phyloP scores from a whole-genome alignment of 306 rosid genomes.

The Pyrus communis region DNA sequence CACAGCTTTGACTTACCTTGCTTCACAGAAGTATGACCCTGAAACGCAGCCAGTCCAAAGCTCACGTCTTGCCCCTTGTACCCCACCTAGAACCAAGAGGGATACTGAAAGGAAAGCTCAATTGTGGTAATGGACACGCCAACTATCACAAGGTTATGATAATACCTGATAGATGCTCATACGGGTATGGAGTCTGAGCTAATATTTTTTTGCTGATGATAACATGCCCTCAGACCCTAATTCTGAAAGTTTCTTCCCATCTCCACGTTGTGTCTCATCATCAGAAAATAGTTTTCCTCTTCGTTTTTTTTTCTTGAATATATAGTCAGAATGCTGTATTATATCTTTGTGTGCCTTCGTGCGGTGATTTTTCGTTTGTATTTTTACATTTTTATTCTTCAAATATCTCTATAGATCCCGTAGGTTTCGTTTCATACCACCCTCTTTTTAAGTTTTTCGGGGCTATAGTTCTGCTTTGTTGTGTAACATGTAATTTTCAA shows the following conservation, averaged over 20 bases:
- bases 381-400: not conserved
- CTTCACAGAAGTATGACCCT: constrained; percentile 56
- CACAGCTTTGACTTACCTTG: constrained; percentile 84
- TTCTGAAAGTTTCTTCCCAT: not conserved
- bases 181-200: not conserved
- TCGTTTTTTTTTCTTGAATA: not conserved
- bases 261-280: constrained; percentile 4
- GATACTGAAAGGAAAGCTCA: constrained; percentile 33
- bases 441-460: not conserved
- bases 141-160: not conserved
- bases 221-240: not conserved
- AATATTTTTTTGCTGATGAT: not conserved
- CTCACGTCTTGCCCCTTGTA: constrained; percentile 46
- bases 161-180: not conserved
- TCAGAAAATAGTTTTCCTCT: not conserved
- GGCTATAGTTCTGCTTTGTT: constrained; percentile 14
- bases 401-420: not conserved
- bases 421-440: not conserved
- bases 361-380: not conserved
- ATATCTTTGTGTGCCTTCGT: not conserved
- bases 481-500: not conserved
- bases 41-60: constrained; percentile 42
- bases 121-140: constrained; percentile 23
- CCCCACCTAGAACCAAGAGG: constrained; percentile 63
- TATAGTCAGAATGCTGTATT: constrained; percentile 1